These are phyloP conservation scores for Phytophthora kernoviae DNA, from an alignment of 352 stramenopile genomes.

Conservation along the genomic window DNA sequence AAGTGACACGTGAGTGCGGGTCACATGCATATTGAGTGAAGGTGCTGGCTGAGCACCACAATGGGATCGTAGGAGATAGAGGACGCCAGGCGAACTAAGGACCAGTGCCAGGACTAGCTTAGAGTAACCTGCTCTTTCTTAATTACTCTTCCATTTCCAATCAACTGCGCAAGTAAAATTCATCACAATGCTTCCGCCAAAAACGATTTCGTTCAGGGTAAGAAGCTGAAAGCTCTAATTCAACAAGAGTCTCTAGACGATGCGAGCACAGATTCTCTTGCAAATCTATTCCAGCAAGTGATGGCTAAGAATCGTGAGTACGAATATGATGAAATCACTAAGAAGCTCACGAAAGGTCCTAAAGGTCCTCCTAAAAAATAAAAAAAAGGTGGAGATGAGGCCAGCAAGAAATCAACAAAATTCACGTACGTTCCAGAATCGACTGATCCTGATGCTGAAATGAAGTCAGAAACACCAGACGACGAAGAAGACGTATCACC, in stretches of 20 bases:
- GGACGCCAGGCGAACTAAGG: too few species aligned
- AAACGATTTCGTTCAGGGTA: constrained; percentile 24
- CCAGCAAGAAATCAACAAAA: neutral
- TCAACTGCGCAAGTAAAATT: too few species aligned
- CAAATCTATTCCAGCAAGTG: neutral
- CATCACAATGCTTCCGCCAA: constrained; percentile 16
- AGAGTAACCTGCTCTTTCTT: too few species aligned
- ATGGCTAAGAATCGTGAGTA: neutral
- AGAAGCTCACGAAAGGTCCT: constrained; percentile 9
- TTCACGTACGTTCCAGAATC: neutral
- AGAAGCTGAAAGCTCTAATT: constrained; percentile 20
- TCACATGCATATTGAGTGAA: too few species aligned
- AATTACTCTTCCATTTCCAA: too few species aligned
- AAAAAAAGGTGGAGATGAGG: too few species aligned
- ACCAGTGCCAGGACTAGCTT: too few species aligned
- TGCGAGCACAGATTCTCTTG: constrained; percentile 9
- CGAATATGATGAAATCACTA: neutral
- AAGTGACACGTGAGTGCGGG: too few species aligned
- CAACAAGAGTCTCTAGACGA: constrained; percentile 14
- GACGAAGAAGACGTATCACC: too few species aligned
- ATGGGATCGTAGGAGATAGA: too few species aligned
- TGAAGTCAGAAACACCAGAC: neutral
- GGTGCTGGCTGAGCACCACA: too few species aligned
- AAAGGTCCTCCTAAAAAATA: neutral
- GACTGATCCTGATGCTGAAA: neutral